Conservation (phyloP, 2,329 filamentous ascomycete genomes). For the Apiospora kogelbergensis region DNA sequence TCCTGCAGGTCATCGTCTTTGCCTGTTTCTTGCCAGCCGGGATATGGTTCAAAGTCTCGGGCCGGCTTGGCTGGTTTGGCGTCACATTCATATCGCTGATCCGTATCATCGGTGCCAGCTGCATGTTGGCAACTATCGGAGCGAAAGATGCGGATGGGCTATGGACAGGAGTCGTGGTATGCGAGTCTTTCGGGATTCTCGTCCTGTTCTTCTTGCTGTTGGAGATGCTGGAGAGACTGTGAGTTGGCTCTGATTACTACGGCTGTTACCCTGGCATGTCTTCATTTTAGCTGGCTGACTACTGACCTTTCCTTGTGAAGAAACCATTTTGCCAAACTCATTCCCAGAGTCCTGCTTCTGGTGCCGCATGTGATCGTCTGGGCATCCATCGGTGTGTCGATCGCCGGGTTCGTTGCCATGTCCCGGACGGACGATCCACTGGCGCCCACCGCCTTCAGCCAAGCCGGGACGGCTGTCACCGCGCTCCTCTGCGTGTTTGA, state of each 20-base stretch:
- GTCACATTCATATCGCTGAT: not conserved
- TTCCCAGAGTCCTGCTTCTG: not conserved
- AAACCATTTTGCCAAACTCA: not conserved
- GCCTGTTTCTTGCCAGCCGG: not conserved
- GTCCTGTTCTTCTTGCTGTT: conserved; percentile 3
- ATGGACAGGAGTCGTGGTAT: not conserved
- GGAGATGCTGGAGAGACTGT: conserved; percentile 7
- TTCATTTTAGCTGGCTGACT: too few species aligned
- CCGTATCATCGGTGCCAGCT: not conserved
- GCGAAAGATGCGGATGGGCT: not conserved
- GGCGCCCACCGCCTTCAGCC: not conserved
- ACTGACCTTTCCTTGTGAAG: not conserved
- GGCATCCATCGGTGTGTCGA: not conserved
- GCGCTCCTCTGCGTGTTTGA: not conserved
- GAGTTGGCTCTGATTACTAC: not conserved
- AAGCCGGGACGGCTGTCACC: not conserved
- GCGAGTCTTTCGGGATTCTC: conserved; percentile 7
- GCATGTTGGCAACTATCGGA: not conserved
- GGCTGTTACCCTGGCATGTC: too few species aligned
- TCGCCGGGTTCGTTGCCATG: not conserved
- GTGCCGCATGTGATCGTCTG: not conserved
- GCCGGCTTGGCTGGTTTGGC: not conserved
- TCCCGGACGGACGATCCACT: not conserved
- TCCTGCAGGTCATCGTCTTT: conserved; percentile 3
- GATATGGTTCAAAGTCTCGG: not conserved